phyloP scores from a whole-genome alignment of 495 filamentous ascomycete species.

The Oleoguttula mirabilis region DNA sequence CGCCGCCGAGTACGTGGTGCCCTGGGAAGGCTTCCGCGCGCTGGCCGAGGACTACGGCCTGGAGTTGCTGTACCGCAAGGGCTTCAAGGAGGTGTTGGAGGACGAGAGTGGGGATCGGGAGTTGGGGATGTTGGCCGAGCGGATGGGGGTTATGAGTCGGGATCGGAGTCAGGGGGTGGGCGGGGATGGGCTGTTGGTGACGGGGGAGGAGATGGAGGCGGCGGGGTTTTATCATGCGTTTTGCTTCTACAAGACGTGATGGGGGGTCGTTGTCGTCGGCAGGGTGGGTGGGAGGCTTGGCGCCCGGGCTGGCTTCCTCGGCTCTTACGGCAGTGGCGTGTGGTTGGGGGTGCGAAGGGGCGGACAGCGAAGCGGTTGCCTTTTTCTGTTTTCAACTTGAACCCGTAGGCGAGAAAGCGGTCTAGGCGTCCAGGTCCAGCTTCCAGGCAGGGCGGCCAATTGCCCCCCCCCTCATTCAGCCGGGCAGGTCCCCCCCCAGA shows the following conservation, averaged over 20 bases:
- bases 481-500: no score
- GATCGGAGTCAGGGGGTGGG: conserved; percentile 37
- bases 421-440: no score
- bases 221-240: conserved; percentile 85
- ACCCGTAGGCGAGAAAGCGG: no score
- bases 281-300: no score
- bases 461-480: no score
- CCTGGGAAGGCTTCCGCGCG: conserved; percentile 92
- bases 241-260: conserved; percentile 86
- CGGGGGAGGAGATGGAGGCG: conserved; percentile 75
- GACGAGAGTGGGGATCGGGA: conserved; percentile 72
- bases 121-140: conserved; percentile 71
- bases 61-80: conserved; percentile 81
- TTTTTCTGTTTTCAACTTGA: no score
- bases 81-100: conserved; percentile 81
- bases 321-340: no score
- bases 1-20: conserved; percentile 94
- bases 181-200: conserved; percentile 53
- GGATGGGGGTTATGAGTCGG: conserved; percentile 80
- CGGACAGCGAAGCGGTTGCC: no score
- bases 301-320: no score
- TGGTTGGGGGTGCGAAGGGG: no score
- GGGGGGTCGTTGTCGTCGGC: no score
- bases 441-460: no score
- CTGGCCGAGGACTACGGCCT: conserved; percentile 93